A percentile compares a stretch with the other conserved stretches of the same genome.
Conservation (phyloP, 208 protist species). For the Leishmania arabica region DNA sequence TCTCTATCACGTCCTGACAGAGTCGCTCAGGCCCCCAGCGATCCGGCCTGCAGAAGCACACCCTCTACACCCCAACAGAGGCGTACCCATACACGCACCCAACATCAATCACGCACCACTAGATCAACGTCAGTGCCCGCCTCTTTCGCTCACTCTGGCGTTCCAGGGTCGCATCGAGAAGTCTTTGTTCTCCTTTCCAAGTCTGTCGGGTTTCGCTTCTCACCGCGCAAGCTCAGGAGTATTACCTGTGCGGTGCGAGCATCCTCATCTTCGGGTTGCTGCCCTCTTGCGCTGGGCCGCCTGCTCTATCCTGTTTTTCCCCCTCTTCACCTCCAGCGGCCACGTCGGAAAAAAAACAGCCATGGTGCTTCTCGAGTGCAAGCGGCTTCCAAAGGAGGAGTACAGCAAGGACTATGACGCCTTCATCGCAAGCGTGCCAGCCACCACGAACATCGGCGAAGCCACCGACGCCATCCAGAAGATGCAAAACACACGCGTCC, state of each 20-base stretch:
- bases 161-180: not conserved
- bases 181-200: not conserved
- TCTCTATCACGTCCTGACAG: not conserved
- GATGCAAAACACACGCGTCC: constrained; percentile 90
- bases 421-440: constrained; percentile 64
- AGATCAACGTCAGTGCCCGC: not conserved
- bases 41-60: not conserved
- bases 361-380: constrained; percentile 92
- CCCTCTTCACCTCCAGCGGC: no score
- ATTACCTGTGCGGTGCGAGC: not conserved
- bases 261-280: not conserved
- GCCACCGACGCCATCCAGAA: constrained; percentile 69
- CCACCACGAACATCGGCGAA: constrained; percentile 71
- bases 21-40: not conserved
- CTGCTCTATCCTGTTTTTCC: not conserved
- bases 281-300: not conserved
- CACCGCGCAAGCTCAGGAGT: not conserved
- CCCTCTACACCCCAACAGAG: not conserved
- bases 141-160: not conserved
- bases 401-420: constrained; percentile 92
- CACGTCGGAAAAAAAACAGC: not conserved
- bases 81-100: constrained; percentile 6
- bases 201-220: not conserved
- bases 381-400: constrained; percentile 90
- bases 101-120: not conserved